Conservation (phyloP, 192 early-diverging fungal genomes). For the Glomus cerebriforme region DNA sequence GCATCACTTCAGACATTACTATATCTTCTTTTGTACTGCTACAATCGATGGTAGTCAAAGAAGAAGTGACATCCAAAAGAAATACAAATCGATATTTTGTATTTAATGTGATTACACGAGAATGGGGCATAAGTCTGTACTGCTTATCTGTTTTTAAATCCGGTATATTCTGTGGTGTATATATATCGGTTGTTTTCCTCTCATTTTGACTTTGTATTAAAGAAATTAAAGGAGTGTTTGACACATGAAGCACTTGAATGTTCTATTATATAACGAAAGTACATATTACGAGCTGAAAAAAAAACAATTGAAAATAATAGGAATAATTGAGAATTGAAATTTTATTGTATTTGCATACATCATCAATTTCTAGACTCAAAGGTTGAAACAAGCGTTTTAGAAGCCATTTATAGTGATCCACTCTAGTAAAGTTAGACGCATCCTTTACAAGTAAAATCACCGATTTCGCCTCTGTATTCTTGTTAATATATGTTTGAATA, state of each 20-base stretch:
- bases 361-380: conserved; percentile 28
- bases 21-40: conserved; percentile 36
- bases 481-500: not conserved
- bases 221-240: conserved; percentile 12
- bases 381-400: conserved; percentile 42
- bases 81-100: conserved; percentile 65
- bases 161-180: conserved; percentile 29
- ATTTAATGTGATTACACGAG: conserved; percentile 59
- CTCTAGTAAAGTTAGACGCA: conserved; percentile 21
- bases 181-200: conserved; percentile 1
- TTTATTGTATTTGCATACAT: conserved; percentile 25
- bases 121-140: conserved; percentile 66
- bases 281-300: not conserved
- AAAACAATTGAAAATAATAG: not conserved
- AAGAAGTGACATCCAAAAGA: conserved; percentile 69
- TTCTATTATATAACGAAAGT: conserved; percentile 10
- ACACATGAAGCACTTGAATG: conserved; percentile 20
- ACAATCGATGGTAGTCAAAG: conserved; percentile 61
- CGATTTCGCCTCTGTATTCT: conserved; percentile 33
- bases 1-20: conserved; percentile 54
- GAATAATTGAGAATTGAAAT: not conserved
- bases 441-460: conserved; percentile 35
- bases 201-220: conserved; percentile 28
- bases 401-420: conserved; percentile 43
- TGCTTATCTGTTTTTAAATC: conserved; percentile 20